These are phyloP conservation scores for Phytophthora tubulina DNA, from an alignment of 352 stramenopile genomes.

Conservation along the genomic window DNA sequence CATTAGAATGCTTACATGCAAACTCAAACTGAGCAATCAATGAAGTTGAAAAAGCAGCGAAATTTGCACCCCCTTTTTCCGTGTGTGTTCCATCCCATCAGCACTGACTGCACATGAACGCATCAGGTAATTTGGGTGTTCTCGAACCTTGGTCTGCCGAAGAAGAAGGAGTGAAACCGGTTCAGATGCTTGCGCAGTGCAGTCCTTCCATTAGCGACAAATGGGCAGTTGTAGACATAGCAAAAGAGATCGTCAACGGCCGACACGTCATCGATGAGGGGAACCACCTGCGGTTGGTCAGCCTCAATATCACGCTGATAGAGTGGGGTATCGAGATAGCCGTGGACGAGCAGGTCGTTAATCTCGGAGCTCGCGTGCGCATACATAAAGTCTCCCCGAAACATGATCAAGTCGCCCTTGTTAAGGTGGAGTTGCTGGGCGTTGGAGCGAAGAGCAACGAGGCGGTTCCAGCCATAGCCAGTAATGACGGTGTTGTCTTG, in stretches of 20 bases:
- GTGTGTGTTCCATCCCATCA: too few species aligned
- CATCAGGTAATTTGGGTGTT: background rate
- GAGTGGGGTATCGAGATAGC: background rate
- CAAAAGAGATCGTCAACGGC: background rate
- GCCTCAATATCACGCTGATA: background rate
- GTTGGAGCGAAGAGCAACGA: too few species aligned
- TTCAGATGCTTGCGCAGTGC: background rate
- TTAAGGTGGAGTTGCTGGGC: too few species aligned
- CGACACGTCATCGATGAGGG: background rate
- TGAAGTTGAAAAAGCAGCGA: too few species aligned
- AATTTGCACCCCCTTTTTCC: too few species aligned
- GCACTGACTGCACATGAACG: background rate
- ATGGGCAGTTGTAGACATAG: conserved; percentile 1
- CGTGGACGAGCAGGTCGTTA: background rate
- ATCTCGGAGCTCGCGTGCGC: background rate
- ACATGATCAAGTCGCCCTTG: conserved; percentile 1
- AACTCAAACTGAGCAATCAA: background rate
- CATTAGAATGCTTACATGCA: too few species aligned
- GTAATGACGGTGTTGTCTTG: too few species aligned
- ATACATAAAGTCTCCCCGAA: background rate
- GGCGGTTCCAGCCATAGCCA: too few species aligned
- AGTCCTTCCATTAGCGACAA: background rate
- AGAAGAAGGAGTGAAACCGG: conserved; percentile 2
- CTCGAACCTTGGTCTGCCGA: background rate
- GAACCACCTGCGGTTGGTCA: background rate